These are phyloP conservation scores for Plasmodium knowlesi DNA, from an alignment of 169 alveolate genomes.

Conservation along the genomic window DNA sequence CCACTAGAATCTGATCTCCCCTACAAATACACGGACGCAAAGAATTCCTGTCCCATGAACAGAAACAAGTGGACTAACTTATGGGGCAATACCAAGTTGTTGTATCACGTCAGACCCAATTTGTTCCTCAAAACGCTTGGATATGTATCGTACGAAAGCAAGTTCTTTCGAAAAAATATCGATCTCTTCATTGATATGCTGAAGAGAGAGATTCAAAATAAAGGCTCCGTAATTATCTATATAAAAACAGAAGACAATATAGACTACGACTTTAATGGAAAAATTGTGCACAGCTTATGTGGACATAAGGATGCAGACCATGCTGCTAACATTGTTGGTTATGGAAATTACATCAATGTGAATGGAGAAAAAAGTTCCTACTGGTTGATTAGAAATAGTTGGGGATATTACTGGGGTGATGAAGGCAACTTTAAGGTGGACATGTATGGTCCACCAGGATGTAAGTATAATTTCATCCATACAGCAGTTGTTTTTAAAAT, in stretches of 20 bases:
- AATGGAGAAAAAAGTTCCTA: constrained; percentile 59
- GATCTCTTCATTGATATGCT: constrained; percentile 48
- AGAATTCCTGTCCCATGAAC: background rate
- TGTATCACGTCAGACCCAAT: background rate
- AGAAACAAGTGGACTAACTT: constrained; percentile 10
- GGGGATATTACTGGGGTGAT: constrained; percentile 65
- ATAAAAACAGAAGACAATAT: constrained; percentile 64
- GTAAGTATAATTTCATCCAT: constrained; percentile 51
- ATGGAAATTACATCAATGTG: constrained; percentile 63
- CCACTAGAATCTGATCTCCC: constrained; percentile 63
- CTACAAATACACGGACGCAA: background rate
- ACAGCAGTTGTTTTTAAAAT: constrained; percentile 27
- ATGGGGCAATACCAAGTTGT: constrained; percentile 27
- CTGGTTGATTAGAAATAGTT: constrained; percentile 61
- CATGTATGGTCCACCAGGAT: constrained; percentile 40
- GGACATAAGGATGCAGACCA: constrained; percentile 67
- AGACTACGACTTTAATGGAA: constrained; percentile 74
- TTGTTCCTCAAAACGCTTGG: background rate
- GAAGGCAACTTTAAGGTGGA: constrained; percentile 62
- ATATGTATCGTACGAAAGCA: constrained; percentile 9
- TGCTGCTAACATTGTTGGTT: constrained; percentile 76
- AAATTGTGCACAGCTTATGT: constrained; percentile 60
- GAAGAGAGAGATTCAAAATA: constrained; percentile 64
- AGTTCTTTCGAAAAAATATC: background rate
- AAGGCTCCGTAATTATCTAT: constrained; percentile 77